Percentiles rank a stretch among this genome's conserved stretches.
Evolutionary conservation across 2,329 filamentous ascomycete genomes (phyloP).

Genomic region (Colletotrichum tabaci): DNA sequence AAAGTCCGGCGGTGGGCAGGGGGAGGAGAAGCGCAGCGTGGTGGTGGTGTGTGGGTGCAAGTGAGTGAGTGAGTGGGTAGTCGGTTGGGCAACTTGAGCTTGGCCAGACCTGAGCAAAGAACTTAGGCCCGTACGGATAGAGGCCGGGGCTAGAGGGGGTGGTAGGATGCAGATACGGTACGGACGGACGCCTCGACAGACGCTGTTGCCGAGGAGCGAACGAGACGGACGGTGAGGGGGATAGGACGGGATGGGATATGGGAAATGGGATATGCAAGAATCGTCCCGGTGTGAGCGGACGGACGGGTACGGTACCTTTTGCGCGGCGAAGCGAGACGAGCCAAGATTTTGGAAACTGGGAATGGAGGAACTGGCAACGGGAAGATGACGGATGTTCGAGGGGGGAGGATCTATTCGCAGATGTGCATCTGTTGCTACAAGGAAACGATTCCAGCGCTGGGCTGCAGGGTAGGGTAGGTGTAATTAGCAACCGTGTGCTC

Average conservation of each 20-base stretch:
- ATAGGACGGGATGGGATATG: slow-evolving; percentile 1
- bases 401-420: slow-evolving; percentile 4
- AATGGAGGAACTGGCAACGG: slow-evolving; percentile 2
- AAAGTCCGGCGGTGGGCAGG: slow-evolving; percentile 20
- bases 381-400: slow-evolving; percentile 3
- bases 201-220: slow-evolving; percentile 12
- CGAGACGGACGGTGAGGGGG: background rate
- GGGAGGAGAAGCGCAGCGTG: slow-evolving; percentile 9
- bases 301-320: slow-evolving; percentile 33
- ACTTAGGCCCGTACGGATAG: slow-evolving; percentile 9
- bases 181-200: background rate
- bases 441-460: background rate
- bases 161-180: slow-evolving; percentile 3
- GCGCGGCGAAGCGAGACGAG: slow-evolving; percentile 17
- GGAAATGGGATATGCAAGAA: slow-evolving; percentile 12
- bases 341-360: slow-evolving; percentile 14
- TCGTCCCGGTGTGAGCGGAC: slow-evolving; percentile 5
- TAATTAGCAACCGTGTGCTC: background rate
- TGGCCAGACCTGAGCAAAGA: slow-evolving; percentile 18
- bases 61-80: slow-evolving; percentile 25
- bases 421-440: background rate
- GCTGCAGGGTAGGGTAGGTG: background rate
- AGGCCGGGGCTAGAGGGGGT: slow-evolving; percentile 11
- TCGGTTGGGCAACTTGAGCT: slow-evolving; percentile 29
- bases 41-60: background rate